Evolutionary conservation across 1,284 basidiomycete species (phyloP).

Genomic region (Moesziomyces antarcticus): DNA sequence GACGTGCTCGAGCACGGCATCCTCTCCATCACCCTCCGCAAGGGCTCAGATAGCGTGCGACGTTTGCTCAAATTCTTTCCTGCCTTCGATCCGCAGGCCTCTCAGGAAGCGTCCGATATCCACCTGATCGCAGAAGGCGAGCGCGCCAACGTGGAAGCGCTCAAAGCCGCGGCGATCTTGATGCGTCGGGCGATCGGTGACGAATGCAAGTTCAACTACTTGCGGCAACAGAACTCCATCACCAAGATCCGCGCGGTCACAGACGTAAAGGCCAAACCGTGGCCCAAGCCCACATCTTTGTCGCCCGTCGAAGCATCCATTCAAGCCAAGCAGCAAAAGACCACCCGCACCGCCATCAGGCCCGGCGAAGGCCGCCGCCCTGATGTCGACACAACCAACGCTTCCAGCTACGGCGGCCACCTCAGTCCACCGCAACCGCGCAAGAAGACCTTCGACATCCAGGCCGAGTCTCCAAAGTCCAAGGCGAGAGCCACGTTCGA

Average conservation of each 20-base stretch:
- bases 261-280: too few relatives aligned
- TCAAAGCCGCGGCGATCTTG: constrained; percentile 2
- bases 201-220: neutral
- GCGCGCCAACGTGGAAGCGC: neutral
- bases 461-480: constrained; percentile 22
- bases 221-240: too few relatives aligned
- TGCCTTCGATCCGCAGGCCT: constrained; percentile 27
- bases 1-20: constrained; percentile 5
- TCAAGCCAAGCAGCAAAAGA: too few relatives aligned
- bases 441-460: constrained; percentile 31
- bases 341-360: constrained; percentile 16
- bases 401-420: neutral
- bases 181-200: neutral
- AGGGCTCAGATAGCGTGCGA: constrained; percentile 7
- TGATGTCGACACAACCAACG: neutral
- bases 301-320: too few relatives aligned
- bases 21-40: constrained; percentile 12
- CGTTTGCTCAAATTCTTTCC: constrained; percentile 13
- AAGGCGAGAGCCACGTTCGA: constrained; percentile 1
- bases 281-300: too few relatives aligned
- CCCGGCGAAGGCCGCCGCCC: constrained; percentile 12
- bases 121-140: constrained; percentile 17
- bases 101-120: constrained; percentile 16
- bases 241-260: too few relatives aligned
- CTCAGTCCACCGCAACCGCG: neutral